Evolutionary conservation across 192 early-diverging fungal species (phyloP).

Genomic region (Backusella luteola): DNA sequence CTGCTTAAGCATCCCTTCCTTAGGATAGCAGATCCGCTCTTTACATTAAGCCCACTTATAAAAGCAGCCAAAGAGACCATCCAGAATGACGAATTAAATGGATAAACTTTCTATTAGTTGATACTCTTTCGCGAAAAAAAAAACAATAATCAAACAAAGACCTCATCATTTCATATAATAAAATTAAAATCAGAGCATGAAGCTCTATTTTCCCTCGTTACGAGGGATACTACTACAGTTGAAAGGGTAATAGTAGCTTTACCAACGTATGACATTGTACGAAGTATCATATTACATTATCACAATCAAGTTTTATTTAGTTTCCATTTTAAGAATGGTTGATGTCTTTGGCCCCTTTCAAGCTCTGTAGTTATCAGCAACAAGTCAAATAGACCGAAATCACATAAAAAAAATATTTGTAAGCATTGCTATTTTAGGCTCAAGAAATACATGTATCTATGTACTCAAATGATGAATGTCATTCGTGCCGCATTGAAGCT

Average conservation of each 20-base stretch:
- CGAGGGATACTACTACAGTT: not conserved
- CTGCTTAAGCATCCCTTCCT: conserved; percentile 87
- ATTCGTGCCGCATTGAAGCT: too few species aligned
- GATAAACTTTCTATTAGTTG: not conserved
- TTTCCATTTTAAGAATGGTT: too few species aligned
- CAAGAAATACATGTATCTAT: too few species aligned
- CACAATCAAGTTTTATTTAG: too few species aligned
- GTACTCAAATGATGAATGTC: too few species aligned
- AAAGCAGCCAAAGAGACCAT: conserved; percentile 16
- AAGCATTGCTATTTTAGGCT: too few species aligned
- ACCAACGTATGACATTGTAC: not conserved
- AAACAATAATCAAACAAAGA: not conserved
- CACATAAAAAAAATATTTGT: too few species aligned
- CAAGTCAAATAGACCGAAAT: too few species aligned
- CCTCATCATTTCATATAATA: not conserved
- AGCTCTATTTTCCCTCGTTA: not conserved
- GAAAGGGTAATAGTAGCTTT: not conserved
- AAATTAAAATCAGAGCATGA: not conserved
- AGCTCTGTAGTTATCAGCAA: too few species aligned
- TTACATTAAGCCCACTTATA: conserved; percentile 80
- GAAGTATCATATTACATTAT: too few species aligned
- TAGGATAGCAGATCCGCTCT: conserved; percentile 77
- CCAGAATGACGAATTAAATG: not conserved
- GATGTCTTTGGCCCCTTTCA: too few species aligned
- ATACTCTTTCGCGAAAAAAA: not conserved